phyloP scores from a whole-genome alignment of 345 rosid genomes.

The Populus tremula region DNA sequence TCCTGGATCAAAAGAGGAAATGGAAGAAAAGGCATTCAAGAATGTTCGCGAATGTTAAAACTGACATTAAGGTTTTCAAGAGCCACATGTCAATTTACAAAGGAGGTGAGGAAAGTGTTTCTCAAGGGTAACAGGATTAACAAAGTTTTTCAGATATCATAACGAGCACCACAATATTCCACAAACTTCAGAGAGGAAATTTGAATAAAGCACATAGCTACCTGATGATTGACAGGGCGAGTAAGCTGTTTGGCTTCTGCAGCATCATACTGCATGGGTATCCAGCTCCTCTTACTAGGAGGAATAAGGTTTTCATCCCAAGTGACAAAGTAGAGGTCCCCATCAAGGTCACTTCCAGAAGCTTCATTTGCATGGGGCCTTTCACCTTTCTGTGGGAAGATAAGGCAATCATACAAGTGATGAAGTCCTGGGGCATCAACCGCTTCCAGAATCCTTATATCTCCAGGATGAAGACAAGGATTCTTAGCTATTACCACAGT shows the following conservation, averaged over 20 bases:
- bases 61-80: not conserved
- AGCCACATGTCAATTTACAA: too few species aligned
- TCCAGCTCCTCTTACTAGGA: conserved; percentile 64
- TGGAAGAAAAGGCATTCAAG: not conserved
- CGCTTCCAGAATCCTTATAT: conserved; percentile 82
- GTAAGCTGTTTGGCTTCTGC: conserved; percentile 29
- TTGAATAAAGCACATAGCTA: conserved; percentile 23
- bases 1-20: not conserved
- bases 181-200: conserved; percentile 5
- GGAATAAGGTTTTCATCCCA: conserved; percentile 93
- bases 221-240: conserved; percentile 62
- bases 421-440: conserved; percentile 70
- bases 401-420: conserved; percentile 78
- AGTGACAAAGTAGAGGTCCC: conserved; percentile 83
- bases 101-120: not conserved
- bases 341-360: conserved; percentile 97
- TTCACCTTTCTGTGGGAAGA: conserved; percentile 88
- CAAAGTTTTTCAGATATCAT: not conserved
- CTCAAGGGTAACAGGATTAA: not conserved
- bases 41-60: not conserved
- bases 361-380: conserved; percentile 90
- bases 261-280: conserved; percentile 64
- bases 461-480: conserved; percentile 97
- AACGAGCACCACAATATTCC: not conserved
- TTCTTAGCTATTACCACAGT: conserved; percentile 74